These are phyloP conservation scores for Aspergillus ochraceoroseus DNA, from an alignment of 2,329 filamentous ascomycete species.

Conservation along the genomic window DNA sequence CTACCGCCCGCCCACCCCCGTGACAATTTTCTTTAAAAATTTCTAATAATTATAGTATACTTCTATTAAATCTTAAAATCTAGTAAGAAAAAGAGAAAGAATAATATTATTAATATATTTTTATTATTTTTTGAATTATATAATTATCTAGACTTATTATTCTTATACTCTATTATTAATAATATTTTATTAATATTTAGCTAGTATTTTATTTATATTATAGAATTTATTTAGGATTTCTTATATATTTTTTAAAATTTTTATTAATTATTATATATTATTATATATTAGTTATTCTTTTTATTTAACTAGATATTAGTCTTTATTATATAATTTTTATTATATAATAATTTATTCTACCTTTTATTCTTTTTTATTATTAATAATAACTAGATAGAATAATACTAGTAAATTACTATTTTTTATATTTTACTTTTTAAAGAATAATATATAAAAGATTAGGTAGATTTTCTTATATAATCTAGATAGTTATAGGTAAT, in stretches of 20 bases:
- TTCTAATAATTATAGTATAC: no score
- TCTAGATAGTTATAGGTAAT: no score
- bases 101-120: background rate
- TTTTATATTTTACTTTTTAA: constrained; percentile 1
- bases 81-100: background rate
- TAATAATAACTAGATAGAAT: background rate
- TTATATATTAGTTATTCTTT: no score
- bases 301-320: no score
- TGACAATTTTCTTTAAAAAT: no score
- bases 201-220: background rate
- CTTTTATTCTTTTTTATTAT: background rate
- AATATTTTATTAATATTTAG: background rate
- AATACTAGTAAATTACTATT: background rate
- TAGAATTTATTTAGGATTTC: background rate
- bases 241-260: background rate
- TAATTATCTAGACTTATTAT: constrained; percentile 1
- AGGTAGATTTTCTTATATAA: no score
- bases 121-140: background rate
- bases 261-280: no score
- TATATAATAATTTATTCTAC: no score
- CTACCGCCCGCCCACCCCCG: no score
- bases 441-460: background rate
- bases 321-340: background rate
- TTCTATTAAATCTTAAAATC: background rate
- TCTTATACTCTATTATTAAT: background rate